Evolutionary conservation across 2,329 filamentous ascomycete genomes (phyloP), one percentile per base, ranked within the genome.

Genomic region (Paecilomyces formosus): DNA sequence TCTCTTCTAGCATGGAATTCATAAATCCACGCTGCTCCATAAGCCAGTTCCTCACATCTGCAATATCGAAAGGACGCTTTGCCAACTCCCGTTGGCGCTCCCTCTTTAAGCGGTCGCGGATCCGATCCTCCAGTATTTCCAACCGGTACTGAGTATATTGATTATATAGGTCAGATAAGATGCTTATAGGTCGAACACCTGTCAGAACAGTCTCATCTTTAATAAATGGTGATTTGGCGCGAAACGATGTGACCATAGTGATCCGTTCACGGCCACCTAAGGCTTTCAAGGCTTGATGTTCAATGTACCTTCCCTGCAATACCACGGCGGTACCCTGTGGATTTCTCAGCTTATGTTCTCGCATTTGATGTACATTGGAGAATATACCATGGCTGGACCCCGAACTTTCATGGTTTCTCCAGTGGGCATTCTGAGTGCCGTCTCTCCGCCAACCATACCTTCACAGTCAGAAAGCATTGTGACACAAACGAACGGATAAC

Each of bases 401-500:
- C 77, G 71, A 51, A 77, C 74, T 64, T 79, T 79, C 65, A 73
- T 74, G 55, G 78, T 72, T 24, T 76, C 71, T 2, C 77, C 77
- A 35, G 65, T 79, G 1, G 76, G 79, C 1, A 76, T 84, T 39
- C 78, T 76, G n/a, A 88, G 68, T 1, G 82, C 84, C 0, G 85
- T 88, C 71, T 88, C 85, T 3, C 85, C 85, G 9, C 85, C 85
- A 13, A 85, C 72, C 85, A 88, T 88, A 39, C 76, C 74, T 0
- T 77, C 79, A 62, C 83, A 86, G 65, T 88, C 84, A 35, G 82
- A 85, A 26, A 88, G 77, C 84, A 88, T 88, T 7, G 81, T 78
- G n/a, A 88, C 85, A 63, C 84, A 87, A n/a, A 88, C 85, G 65
- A 87, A 88, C 0, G 85, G 84, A 66, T 85, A 87, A 66, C 81